Percentiles rank a stretch among this genome's conserved stretches.
Conservation (phyloP, 1,139 yeast genomes). For the Blastobotrys indianensis region DNA sequence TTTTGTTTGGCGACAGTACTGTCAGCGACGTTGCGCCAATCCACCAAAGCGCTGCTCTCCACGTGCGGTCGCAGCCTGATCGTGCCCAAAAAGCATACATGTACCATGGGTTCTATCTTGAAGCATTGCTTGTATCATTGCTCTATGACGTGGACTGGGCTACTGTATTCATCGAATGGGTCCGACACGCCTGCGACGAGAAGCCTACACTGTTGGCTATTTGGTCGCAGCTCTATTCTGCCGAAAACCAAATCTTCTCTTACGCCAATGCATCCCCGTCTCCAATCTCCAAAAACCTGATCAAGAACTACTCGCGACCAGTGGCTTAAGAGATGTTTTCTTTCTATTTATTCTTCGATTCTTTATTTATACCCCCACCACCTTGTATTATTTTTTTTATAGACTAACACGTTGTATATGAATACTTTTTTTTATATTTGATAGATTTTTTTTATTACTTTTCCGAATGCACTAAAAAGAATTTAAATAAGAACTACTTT, state of each 20-base stretch:
- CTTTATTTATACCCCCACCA: background rate
- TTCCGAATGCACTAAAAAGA: too few species aligned
- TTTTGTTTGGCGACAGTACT: too few species aligned
- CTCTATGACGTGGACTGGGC: slow-evolving; percentile 10
- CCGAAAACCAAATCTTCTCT: too few species aligned
- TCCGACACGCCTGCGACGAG: slow-evolving; percentile 6
- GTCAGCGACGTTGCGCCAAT: background rate
- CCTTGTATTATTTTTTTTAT: background rate
- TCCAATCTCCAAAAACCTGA: too few species aligned
- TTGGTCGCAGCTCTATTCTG: slow-evolving; percentile 4
- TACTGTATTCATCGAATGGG: slow-evolving; percentile 6
- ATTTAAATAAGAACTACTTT: background rate
- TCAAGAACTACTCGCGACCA: too few species aligned
- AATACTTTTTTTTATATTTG: background rate
- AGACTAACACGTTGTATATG: background rate
- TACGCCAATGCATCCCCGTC: too few species aligned
- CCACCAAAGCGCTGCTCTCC: slow-evolving; percentile 6
- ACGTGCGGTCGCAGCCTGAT: slow-evolving; percentile 4
- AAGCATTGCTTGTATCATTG: slow-evolving; percentile 11
- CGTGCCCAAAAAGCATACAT: slow-evolving; percentile 7
- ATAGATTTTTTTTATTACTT: too few species aligned
- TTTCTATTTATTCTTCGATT: background rate
- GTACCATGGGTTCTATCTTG: slow-evolving; percentile 10
- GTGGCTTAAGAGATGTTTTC: too few species aligned
- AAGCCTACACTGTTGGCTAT: slow-evolving; percentile 1